These are phyloP conservation scores for Keqinozyma sinolaborantium DNA, from an alignment of 1,139 yeast species.

Conservation along the genomic window DNA sequence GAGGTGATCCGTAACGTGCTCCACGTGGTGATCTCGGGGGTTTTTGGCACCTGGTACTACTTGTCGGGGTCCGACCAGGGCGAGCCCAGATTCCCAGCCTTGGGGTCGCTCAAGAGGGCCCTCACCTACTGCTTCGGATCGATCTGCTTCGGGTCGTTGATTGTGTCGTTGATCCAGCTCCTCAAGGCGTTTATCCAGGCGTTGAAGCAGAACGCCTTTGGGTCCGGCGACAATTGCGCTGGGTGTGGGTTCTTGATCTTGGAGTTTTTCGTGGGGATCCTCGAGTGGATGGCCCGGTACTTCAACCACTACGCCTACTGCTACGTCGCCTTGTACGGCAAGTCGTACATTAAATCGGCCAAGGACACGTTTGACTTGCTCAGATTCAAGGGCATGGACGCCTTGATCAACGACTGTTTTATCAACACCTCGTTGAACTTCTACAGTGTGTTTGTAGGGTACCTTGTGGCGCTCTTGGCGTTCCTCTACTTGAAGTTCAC, in stretches of 20 bases:
- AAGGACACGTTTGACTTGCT: conserved; percentile 79
- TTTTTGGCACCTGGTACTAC: conserved; percentile 91
- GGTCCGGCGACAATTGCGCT: conserved; percentile 53
- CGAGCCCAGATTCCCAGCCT: conserved; percentile 75
- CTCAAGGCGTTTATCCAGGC: conserved; percentile 47
- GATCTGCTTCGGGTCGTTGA: conserved; percentile 81
- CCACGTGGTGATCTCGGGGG: conserved; percentile 81
- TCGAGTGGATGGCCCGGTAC: conserved; percentile 80
- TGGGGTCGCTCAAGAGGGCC: conserved; percentile 79
- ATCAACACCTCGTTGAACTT: conserved; percentile 73
- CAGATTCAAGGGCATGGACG: conserved; percentile 80
- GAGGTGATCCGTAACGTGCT: conserved; percentile 84
- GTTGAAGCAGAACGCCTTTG: conserved; percentile 51
- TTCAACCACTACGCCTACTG: conserved; percentile 92
- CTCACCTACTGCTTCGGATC: conserved; percentile 88
- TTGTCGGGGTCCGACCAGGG: conserved; percentile 76
- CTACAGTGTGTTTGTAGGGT: conserved; percentile 69
- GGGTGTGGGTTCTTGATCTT: conserved; percentile 52
- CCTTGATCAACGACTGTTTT: conserved; percentile 79
- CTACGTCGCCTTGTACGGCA: conserved; percentile 84
- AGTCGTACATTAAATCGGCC: conserved; percentile 70
- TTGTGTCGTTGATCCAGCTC: conserved; percentile 70
- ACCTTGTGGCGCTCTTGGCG: conserved; percentile 64
- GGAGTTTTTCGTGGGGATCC: conserved; percentile 58
- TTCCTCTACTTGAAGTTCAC: conserved; percentile 72